These are phyloP conservation scores for Aegilops speltoides DNA, from an alignment of 176 grass and related monocot genomes.

Conservation along the genomic window DNA sequence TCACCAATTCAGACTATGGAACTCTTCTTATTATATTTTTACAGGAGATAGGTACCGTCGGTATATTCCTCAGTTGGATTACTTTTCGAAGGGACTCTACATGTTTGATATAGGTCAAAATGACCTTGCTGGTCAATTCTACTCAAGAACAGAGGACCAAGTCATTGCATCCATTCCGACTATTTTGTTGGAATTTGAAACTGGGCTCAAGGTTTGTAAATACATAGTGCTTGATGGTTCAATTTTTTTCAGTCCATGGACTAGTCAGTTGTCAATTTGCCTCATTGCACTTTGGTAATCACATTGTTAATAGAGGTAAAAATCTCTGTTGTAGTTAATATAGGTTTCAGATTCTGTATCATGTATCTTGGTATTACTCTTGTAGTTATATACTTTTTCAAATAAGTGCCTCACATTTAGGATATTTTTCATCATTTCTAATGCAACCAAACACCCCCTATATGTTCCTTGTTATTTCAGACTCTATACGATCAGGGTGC, in stretches of 20 bases:
- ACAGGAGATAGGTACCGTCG: slow-evolving; percentile 61
- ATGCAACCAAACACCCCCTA: too few relatives aligned
- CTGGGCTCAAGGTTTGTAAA: slow-evolving; percentile 77
- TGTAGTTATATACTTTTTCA: background rate
- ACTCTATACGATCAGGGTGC: slow-evolving; percentile 88
- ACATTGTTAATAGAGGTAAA: background rate
- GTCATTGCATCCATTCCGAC: slow-evolving; percentile 83
- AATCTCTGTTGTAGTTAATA: background rate
- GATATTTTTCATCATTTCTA: too few relatives aligned
- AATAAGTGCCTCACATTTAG: background rate
- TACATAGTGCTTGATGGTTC: slow-evolving; percentile 7
- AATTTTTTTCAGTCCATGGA: background rate
- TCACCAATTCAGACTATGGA: background rate
- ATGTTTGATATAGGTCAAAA: slow-evolving; percentile 99
- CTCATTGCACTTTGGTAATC: background rate
- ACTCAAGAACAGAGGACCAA: slow-evolving; percentile 88
- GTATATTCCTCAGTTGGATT: slow-evolving; percentile 79
- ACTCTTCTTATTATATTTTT: slow-evolving; percentile 23
- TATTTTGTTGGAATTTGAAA: slow-evolving; percentile 87
- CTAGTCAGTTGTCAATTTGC: background rate
- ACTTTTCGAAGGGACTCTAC: slow-evolving; percentile 77
- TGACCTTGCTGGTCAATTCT: slow-evolving; percentile 92
- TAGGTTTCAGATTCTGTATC: background rate
- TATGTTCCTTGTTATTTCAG: slow-evolving; percentile 43
- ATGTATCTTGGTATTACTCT: background rate